Base-by-base conservation (phyloP, 2,329 filamentous ascomycete genomes). In the Fusarium succisae region DNA sequence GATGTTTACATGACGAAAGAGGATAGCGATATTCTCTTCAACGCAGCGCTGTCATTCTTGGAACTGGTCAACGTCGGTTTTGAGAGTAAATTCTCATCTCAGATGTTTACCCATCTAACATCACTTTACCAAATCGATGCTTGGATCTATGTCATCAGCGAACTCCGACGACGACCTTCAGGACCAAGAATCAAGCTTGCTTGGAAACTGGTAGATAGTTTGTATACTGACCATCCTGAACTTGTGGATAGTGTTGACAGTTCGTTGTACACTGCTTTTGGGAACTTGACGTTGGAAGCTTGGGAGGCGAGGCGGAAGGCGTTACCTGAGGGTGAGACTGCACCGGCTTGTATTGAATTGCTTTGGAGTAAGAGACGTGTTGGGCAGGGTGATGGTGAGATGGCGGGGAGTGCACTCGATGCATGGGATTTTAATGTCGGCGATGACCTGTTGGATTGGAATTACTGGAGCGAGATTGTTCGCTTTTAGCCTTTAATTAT, bases 131-230 rank as follows among this genome's bases (percentile, higher is more conserved):
- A 80, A 9, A 64, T 81, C n/a, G 80, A 82, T 17, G 80, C 79
- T 1, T 78, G 76, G 26, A 78, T 82, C 12, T 82, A 80, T 12
- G 69, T 82, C 1, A 58, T 81, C 0, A 81, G 79, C n/a, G 79
- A 82, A 3, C 66, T 82, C 14, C 76, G 79, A 7, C 38, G 48
- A 4, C 69, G 80, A 4, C 51, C n/a, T 1, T 66, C 60, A 0
- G 76, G 77, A 0, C 59, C 69, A 0, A 66, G 67, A 11, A 75
- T 81, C 1, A 66, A 28, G 0, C 15, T 70, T 14, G 79, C 80
- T 1, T 82, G 81, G 81, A 70, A 50, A 1, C n/a, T 79, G 14
- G 57, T 81, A 0, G 77, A 76, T 13, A 61, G 57, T 1, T 62
- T 82, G 0, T 82, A 80, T 24, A 26, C 43, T 2, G 65, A 78